These are phyloP conservation scores for Ophiorrhiza pumila DNA, from an alignment of 257 asterid genomes.

Conservation along the genomic window DNA sequence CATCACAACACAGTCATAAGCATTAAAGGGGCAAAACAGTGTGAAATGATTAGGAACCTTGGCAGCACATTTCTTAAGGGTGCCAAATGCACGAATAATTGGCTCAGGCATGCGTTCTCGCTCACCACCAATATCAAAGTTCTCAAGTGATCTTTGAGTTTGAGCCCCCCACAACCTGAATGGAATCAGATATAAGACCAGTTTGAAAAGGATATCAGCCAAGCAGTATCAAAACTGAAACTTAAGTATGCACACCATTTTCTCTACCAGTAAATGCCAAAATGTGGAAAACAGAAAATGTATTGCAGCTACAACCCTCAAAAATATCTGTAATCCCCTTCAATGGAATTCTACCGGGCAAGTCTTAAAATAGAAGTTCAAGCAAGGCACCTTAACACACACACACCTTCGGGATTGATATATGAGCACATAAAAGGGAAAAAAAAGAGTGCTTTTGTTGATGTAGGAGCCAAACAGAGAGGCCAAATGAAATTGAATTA, in stretches of 20 bases:
- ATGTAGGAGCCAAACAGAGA: background rate
- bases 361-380: slow-evolving; percentile 1
- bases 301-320: background rate
- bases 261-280: background rate
- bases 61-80: slow-evolving; percentile 95
- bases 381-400: background rate
- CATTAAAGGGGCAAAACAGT: background rate
- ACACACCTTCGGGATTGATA: background rate
- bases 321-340: background rate
- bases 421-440: background rate
- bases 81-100: slow-evolving; percentile 83
- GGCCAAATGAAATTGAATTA: background rate
- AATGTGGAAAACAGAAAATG: background rate
- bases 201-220: background rate
- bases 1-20: background rate
- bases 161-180: slow-evolving; percentile 97
- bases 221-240: background rate
- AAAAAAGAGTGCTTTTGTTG: no score
- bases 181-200: slow-evolving; percentile 1
- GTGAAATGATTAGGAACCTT: slow-evolving; percentile 46
- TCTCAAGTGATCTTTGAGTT: slow-evolving; percentile 90
- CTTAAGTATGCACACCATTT: background rate
- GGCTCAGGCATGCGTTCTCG: slow-evolving; percentile 99
- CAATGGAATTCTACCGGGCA: background rate
- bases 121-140: slow-evolving; percentile 94